These are phyloP conservation scores for Colletotrichum paranaense DNA, from an alignment of 2,329 filamentous ascomycete species.

Conservation along the genomic window DNA sequence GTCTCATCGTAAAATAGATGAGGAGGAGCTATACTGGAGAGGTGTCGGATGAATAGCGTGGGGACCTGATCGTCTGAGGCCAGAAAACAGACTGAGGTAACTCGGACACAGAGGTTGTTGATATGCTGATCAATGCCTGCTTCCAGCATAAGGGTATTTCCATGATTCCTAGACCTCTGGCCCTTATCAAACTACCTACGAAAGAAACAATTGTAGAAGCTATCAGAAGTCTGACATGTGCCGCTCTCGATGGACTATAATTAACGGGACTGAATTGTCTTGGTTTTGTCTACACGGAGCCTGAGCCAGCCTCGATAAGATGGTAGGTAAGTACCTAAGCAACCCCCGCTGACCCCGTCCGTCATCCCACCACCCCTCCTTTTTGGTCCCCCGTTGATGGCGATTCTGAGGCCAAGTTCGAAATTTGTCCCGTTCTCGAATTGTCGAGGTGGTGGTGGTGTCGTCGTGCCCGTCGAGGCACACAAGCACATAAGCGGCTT, in stretches of 20 bases:
- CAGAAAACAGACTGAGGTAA: background rate
- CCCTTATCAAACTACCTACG: background rate
- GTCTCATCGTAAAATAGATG: background rate
- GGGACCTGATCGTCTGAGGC: background rate
- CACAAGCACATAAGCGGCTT: conserved; percentile 1
- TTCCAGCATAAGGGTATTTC: background rate
- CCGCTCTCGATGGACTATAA: too few species aligned
- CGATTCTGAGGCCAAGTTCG: conserved; percentile 17
- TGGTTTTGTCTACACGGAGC: too few species aligned
- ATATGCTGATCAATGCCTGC: background rate
- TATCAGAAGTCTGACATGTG: too few species aligned
- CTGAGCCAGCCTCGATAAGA: conserved; percentile 14
- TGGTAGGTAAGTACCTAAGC: background rate
- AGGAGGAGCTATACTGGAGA: background rate
- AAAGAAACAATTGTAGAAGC: background rate
- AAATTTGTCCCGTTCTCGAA: background rate
- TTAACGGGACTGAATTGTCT: too few species aligned
- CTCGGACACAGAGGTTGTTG: background rate
- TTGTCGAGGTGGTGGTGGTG: conserved; percentile 7
- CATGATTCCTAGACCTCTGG: background rate
- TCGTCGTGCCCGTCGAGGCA: background rate
- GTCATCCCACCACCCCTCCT: background rate
- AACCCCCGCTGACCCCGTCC: conserved; percentile 16
- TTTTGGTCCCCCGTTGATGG: background rate
- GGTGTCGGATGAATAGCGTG: background rate